Conservation (phyloP, 164 flowering plant species). For the Malania oleifera region DNA sequence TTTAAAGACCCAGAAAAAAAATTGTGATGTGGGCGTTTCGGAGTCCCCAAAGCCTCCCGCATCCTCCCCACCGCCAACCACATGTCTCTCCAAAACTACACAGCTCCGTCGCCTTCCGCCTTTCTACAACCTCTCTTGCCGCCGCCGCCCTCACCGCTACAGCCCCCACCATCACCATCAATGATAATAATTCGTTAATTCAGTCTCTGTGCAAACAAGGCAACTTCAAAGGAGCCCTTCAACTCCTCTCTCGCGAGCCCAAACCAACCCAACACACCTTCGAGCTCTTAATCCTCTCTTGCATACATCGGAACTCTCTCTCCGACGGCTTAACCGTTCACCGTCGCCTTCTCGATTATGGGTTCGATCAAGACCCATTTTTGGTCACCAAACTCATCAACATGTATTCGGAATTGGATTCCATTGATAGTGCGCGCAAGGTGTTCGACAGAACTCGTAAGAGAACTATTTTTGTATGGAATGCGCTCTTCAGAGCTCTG, state of each 20-base stretch:
- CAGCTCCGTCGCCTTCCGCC: not conserved
- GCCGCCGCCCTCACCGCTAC: slow-evolving; percentile 15
- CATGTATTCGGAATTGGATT: slow-evolving; percentile 49
- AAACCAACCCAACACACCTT: slow-evolving; percentile 68
- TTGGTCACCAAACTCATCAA: slow-evolving; percentile 80
- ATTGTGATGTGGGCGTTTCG: slow-evolving; percentile 39
- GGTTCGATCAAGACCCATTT: slow-evolving; percentile 71
- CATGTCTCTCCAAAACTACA: not conserved
- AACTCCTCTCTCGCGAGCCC: slow-evolving; percentile 50
- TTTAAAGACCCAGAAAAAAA: no score
- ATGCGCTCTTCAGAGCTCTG: slow-evolving; percentile 72
- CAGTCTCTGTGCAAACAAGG: slow-evolving; percentile 58
- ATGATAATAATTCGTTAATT: slow-evolving; percentile 37
- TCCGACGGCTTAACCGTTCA: slow-evolving; percentile 50
- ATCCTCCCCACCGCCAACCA: slow-evolving; percentile 12
- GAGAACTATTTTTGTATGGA: slow-evolving; percentile 67
- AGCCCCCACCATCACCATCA: not conserved
- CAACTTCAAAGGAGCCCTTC: slow-evolving; percentile 56
- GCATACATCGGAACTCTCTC: slow-evolving; percentile 38
- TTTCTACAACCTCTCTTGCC: no score
- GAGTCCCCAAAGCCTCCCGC: slow-evolving; percentile 20
- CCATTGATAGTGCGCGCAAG: slow-evolving; percentile 48
- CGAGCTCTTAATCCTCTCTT: slow-evolving; percentile 63
- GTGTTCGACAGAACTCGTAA: slow-evolving; percentile 65
- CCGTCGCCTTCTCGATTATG: slow-evolving; percentile 40